Evolutionary conservation across 2,329 filamentous ascomycete genomes (phyloP), one percentile per base, ranked within the genome.

Genomic region (Colletotrichum sp.): DNA sequence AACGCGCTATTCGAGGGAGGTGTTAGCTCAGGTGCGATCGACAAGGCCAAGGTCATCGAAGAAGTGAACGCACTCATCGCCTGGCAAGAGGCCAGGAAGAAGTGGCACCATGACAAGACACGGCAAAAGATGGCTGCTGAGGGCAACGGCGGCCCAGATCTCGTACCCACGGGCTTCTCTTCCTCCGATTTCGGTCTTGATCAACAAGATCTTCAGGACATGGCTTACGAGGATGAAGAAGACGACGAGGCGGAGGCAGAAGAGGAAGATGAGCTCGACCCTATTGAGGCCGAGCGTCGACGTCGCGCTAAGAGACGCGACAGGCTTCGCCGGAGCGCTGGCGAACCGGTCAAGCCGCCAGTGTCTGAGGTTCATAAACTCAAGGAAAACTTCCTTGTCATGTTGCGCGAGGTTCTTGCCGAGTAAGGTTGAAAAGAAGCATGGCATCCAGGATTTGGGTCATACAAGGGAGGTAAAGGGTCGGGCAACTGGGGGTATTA

Each of bases 91-190:
- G 95, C 95, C 56, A 90, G 97, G 71, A 98, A 99, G 89, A 96
- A 96, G 86, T 99, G 97, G 97, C 97, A 99, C 83, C 93, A 96
- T 76, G 95, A 98, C 85, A 99, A 99, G 89, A 99, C 97, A 10
- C 89, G 96, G 70, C 97, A 98, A 87, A 99, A 99, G 89, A 98
- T 99, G 97, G 97, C 97, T 0, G 96, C 95, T 3, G 96, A 96
- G 81, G 93, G 92, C 5, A 88, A 83, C 8, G 83, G 83, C 12
- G 87, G 86, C 67, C 84, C 85, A 21, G 88, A 88, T 30, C 84
- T 89, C 72, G 84, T 86, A 68, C 89, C 89, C 8, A 91, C 89
- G 10, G 91, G 88, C 28, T 97, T 98, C 86, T 93, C 90, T 80
- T 93, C 94, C 26, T 92, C 91, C 65, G 97, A 99, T 85, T 99